Base-by-base conservation (phyloP, 345 rosid genomes). In the Brassica nigra region DNA sequence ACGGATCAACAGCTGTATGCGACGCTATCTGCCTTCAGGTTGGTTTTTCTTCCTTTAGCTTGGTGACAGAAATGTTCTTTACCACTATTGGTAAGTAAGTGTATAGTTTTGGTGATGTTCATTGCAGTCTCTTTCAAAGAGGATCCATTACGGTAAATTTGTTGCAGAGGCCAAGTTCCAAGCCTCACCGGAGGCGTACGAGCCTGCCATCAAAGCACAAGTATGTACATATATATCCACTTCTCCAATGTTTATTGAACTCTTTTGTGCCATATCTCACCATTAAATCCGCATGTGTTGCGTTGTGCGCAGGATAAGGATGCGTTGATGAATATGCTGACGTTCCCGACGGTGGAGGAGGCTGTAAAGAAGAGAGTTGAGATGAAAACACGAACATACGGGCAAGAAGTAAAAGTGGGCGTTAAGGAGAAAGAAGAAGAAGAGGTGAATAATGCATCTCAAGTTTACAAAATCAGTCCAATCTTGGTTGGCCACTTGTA, bases 131-230 rank as follows among this genome's bases (percentile, higher is more conserved):
- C 88, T 95, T 54, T 95, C 98, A 15, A 95, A 89, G 88, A 88
- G 99, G 83, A 89, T 95, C 42, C 99, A 93, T 80, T 95, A 95
- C 55, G 98, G 98, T 49, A 93, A 93, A 85, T 93, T 80, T 79
- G 98, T 95, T 2, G 99, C 99, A 2, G 99, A 95, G 76, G 94
- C 96, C 59, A 95, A 93, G 83, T 95, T 87, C 76, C 93, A 30
- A 71, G 92, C 87, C 15, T 77, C 87, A 59, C 94, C 99, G 2
- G 86, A 88, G 65, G 90, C 81, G 18, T 91, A 95, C 11, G 70
- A 80, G 75, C 70, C 83, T 1, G 92, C 97, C 59, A 95, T 95
- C 70, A 83, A 47, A 79, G 92, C 87, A 78, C 95, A 93, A 87
- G 28, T 80, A 52, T 23, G 2, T 58, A 42, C 27, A 23, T 42